phyloP scores from a whole-genome alignment of 2,329 filamentous ascomycete genomes.

The Fonsecaea monophora region DNA sequence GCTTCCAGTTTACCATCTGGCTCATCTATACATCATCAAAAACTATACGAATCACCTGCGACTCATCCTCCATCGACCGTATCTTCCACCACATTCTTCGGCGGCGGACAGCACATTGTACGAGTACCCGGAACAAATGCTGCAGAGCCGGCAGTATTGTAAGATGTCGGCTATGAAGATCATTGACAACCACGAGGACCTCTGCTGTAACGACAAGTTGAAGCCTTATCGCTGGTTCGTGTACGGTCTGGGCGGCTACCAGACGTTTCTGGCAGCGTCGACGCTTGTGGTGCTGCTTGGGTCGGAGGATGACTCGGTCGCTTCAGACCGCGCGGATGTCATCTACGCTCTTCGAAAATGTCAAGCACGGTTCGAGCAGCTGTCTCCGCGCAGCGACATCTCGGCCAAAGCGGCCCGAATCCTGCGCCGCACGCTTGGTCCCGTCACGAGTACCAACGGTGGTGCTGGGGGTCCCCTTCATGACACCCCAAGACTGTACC shows the following conservation, averaged over 20 bases:
- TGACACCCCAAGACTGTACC: not conserved
- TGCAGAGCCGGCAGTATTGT: constrained; percentile 45
- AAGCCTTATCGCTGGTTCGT: constrained; percentile 51
- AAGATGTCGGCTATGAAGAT: constrained; percentile 46
- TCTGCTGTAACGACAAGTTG: constrained; percentile 45
- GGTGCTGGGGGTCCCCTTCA: not conserved
- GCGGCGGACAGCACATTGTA: constrained; percentile 42
- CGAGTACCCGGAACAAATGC: constrained; percentile 36
- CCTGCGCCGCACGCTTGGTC: constrained; percentile 36
- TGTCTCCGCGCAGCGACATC: constrained; percentile 47
- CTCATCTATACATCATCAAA: constrained; percentile 51
- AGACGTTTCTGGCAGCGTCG: constrained; percentile 51
- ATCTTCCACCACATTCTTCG: constrained; percentile 41
- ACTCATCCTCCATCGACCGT: constrained; percentile 48
- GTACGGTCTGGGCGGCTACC: constrained; percentile 49
- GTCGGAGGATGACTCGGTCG: constrained; percentile 33
- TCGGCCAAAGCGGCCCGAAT: constrained; percentile 48
- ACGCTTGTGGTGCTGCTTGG: constrained; percentile 39
- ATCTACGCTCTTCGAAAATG: constrained; percentile 43
- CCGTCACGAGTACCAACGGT: not conserved
- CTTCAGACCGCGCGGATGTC: constrained; percentile 43
- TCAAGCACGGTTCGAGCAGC: constrained; percentile 44
- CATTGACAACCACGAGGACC: constrained; percentile 45
- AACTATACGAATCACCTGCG: constrained; percentile 50
- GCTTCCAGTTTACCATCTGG: constrained; percentile 46